Percentiles rank a stretch among this genome's conserved stretches.
phyloP scores from a whole-genome alignment of 2,329 filamentous ascomycete species.

The Paracorniculantispora psalliotae region DNA sequence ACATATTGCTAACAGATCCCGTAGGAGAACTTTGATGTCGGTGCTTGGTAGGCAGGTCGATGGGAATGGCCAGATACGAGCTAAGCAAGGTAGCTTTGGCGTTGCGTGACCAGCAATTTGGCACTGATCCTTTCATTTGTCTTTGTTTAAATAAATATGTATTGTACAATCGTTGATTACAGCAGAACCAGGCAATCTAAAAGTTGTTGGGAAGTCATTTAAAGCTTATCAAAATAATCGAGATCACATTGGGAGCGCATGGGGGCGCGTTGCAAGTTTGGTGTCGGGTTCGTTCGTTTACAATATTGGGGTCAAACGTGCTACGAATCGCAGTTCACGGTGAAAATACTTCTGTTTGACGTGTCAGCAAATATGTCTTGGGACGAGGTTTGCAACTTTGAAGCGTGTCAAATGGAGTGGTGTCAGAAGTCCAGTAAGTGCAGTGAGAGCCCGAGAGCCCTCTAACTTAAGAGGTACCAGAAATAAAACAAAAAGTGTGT shows the following conservation, averaged over 20 bases:
- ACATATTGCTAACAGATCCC: conserved; percentile 26
- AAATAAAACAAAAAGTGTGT: conserved; percentile 59
- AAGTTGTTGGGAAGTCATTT: not conserved
- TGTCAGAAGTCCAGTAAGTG: conserved; percentile 84
- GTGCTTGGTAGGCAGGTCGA: conserved; percentile 62
- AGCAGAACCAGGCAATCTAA: conserved; percentile 4
- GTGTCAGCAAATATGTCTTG: not conserved
- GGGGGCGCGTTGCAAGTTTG: not conserved
- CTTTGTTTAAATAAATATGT: conserved; percentile 6
- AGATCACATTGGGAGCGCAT: not conserved
- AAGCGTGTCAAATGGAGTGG: conserved; percentile 3
- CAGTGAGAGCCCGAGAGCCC: conserved; percentile 57
- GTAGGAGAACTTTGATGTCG: conserved; percentile 90
- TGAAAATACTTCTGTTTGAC: not conserved
- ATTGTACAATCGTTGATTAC: conserved; percentile 6
- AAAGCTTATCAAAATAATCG: not conserved
- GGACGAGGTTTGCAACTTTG: not conserved
- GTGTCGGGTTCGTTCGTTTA: not conserved
- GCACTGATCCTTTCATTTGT: conserved; percentile 1
- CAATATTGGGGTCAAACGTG: not conserved
- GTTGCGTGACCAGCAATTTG: too few species aligned
- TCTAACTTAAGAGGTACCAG: conserved; percentile 99
- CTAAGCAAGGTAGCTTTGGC: too few species aligned
- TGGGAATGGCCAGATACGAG: not conserved
- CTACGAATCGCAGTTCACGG: not conserved